Conservation (phyloP, 2,329 filamentous ascomycete species). For the Cladosporium sp. region DNA sequence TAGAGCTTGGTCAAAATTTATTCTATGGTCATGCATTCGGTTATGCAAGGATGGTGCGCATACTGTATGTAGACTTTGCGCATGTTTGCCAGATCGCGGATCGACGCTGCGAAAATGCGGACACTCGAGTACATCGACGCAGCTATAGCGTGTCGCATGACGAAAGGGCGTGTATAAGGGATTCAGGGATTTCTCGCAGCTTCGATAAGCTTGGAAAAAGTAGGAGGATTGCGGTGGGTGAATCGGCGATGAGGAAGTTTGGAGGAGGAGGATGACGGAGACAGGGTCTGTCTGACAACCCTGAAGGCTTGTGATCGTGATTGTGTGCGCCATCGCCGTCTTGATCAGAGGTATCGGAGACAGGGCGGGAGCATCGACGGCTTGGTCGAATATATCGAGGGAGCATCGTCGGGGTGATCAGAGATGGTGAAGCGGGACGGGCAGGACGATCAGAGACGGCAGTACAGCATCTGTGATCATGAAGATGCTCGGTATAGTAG, state of each 20-base stretch:
- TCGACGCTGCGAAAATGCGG: background rate
- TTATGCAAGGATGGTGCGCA: no score
- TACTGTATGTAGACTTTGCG: no score
- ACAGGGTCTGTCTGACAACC: no score
- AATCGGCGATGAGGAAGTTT: background rate
- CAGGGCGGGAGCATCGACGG: background rate
- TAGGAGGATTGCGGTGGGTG: background rate
- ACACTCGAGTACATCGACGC: background rate
- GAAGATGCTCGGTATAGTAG: background rate
- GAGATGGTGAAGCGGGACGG: background rate
- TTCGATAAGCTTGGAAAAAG: background rate
- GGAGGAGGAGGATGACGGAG: background rate
- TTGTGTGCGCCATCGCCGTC: background rate
- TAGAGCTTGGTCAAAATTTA: no score
- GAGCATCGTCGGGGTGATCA: background rate
- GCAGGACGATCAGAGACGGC: background rate
- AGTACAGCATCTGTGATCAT: background rate
- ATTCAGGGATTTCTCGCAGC: background rate
- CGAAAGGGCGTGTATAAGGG: background rate
- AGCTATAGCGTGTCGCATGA: background rate
- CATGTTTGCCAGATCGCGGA: no score
- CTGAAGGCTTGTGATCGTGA: background rate
- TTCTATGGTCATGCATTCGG: no score
- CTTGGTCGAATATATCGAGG: background rate
- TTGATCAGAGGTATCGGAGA: background rate